phyloP scores from a whole-genome alignment of 192 early-diverging fungal species.

The Haplosporangium gracile region DNA sequence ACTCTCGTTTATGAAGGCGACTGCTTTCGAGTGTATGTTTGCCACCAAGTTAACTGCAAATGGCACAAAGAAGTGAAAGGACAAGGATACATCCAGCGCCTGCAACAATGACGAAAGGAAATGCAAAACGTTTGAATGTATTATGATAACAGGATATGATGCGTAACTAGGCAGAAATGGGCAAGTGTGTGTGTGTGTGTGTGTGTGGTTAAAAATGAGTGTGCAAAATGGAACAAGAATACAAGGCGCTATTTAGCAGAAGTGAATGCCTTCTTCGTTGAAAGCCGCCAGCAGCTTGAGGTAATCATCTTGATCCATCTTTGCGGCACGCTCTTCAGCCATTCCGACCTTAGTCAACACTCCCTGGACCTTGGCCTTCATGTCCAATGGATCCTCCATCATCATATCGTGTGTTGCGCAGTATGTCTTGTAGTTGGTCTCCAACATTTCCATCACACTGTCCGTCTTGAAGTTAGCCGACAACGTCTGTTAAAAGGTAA shows the following conservation, averaged over 20 bases:
- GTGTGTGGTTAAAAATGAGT: neutral
- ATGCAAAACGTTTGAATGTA: conserved; percentile 7
- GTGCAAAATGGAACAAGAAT: neutral
- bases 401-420: conserved; percentile 86
- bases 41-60: conserved; percentile 1
- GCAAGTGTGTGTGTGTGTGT: neutral
- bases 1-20: neutral
- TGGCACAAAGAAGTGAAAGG: too few relatives aligned
- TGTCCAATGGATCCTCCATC: conserved; percentile 88
- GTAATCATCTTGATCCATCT: conserved; percentile 96
- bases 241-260: conserved; percentile 68
- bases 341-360: conserved; percentile 80
- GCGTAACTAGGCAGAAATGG: neutral
- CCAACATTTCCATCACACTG: conserved; percentile 89
- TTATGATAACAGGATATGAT: conserved; percentile 7
- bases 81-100: too few relatives aligned
- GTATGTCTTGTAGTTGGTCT: conserved; percentile 96
- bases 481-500: conserved; percentile 68
- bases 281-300: conserved; percentile 91
- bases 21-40: neutral
- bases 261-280: conserved; percentile 93
- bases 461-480: conserved; percentile 91
- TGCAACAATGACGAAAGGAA: neutral
- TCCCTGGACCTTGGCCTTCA: conserved; percentile 81
- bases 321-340: conserved; percentile 84